These are phyloP conservation scores for Dillenia turbinata DNA, from an alignment of 164 flowering plant species.

Conservation along the genomic window DNA sequence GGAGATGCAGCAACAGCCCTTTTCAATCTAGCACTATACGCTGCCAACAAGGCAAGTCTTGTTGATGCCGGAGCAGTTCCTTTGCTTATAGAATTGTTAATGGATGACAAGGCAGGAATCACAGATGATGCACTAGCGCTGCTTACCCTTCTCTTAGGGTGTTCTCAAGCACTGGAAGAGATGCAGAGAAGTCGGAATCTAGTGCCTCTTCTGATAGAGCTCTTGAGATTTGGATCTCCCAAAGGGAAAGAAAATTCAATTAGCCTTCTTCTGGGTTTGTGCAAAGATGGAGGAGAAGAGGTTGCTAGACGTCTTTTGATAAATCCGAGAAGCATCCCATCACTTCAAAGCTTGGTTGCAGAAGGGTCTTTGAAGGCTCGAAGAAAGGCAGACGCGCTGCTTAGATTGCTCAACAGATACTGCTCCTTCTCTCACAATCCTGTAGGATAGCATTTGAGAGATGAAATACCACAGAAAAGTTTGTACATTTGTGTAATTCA, in stretches of 20 bases:
- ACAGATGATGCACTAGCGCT: conserved; percentile 61
- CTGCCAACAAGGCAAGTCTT: conserved; percentile 37
- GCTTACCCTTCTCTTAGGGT: conserved; percentile 43
- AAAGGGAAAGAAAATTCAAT: conserved; percentile 72
- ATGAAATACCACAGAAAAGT: neutral
- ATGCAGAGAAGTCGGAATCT: conserved; percentile 35
- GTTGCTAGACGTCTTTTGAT: conserved; percentile 41
- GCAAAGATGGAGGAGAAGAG: conserved; percentile 63
- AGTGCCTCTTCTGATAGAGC: conserved; percentile 50
- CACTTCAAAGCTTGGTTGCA: conserved; percentile 47
- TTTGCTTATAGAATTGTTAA: conserved; percentile 43
- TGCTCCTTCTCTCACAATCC: conserved; percentile 39
- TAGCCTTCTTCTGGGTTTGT: conserved; percentile 56
- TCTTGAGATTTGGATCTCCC: conserved; percentile 57
- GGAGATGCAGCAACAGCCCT: conserved; percentile 77
- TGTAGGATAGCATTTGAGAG: conserved; percentile 9
- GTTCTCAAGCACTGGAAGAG: conserved; percentile 48
- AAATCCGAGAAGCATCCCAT: conserved; percentile 56
- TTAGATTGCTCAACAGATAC: conserved; percentile 55
- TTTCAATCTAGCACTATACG: conserved; percentile 46
- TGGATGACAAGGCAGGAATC: conserved; percentile 64
- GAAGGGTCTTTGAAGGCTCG: conserved; percentile 58
- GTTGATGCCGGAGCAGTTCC: conserved; percentile 61
- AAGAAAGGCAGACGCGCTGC: conserved; percentile 66
- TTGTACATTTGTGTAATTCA: neutral